These are phyloP conservation scores for Talaromyces ruber DNA, from an alignment of 495 filamentous ascomycete species.

Conservation along the genomic window DNA sequence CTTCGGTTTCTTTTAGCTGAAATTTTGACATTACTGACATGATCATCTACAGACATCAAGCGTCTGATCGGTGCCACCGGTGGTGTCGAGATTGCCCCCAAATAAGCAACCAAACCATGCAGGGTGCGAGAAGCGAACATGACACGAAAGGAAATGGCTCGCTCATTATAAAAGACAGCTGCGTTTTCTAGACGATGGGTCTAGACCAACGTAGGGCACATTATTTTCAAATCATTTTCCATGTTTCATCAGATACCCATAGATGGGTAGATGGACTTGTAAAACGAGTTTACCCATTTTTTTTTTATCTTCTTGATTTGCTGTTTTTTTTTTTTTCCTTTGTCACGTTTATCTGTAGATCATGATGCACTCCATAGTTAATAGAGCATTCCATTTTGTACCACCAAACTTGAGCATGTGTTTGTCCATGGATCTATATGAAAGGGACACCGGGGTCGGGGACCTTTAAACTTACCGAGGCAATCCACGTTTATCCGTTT, in stretches of 20 bases:
- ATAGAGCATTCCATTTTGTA: not conserved
- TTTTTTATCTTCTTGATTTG: not conserved
- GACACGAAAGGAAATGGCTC: not conserved
- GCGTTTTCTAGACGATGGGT: not conserved
- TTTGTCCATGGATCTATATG: not conserved
- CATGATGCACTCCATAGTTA: slow-evolving; percentile 2
- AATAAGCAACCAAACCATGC: slow-evolving; percentile 20
- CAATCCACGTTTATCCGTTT: not conserved
- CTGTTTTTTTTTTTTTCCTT: not conserved
- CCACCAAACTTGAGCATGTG: not conserved
- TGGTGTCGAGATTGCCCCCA: slow-evolving; percentile 66
- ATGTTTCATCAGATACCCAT: slow-evolving; percentile 1
- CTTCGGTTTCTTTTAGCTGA: slow-evolving; percentile 20
- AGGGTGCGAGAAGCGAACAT: not conserved
- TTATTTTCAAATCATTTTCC: not conserved
- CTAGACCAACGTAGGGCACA: not conserved
- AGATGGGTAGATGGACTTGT: slow-evolving; percentile 1
- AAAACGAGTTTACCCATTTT: slow-evolving; percentile 2
- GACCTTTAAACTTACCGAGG: not conserved
- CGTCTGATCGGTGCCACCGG: slow-evolving; percentile 56
- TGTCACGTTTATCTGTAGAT: slow-evolving; percentile 1
- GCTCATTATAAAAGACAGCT: not conserved
- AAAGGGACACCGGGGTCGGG: not conserved
- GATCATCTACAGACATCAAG: slow-evolving; percentile 27
- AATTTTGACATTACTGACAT: not conserved